Evolutionary conservation across 2,329 filamentous ascomycete genomes (phyloP), one percentile per base, ranked within the genome.

Genomic region (Hypoxylon sp.): DNA sequence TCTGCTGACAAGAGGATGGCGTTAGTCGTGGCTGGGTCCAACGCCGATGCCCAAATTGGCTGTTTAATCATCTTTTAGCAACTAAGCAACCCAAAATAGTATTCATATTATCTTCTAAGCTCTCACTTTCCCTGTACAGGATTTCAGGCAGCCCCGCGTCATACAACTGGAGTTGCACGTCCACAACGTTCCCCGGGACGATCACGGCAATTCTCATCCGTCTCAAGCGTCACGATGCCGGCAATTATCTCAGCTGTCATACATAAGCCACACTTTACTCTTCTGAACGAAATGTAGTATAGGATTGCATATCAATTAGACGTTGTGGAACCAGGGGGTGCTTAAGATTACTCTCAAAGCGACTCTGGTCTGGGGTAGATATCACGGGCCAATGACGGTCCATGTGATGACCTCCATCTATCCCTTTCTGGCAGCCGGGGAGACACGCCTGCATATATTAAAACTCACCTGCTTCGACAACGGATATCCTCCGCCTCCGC

Each of bases 101-200:
- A 62, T 27, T 24, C 44, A 27, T 42, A 29, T 39, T 27, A 29
- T 60, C 15, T 31, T 39, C 21, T 37, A 11, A 47, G 52, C 6
- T 42, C 29, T 21, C 47, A 8, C 31, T 54, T 52, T 39, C 42
- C 32, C 2, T 31, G 19, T 50, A 29, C 44, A 37, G 54, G 17
- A 31, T 6, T 57, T 59, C 50, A 67, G 65, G 54, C 32, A 46
- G 65, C 65, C 65, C 60, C 65, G 37, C 7, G n/a, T 50, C 24
- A 35, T 44, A 15, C 37, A 32, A 17, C 39, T 53, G 29, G n/a
- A 35, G 5, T 53, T 17, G 11, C 17, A 29, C 37, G 15, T 32
- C 44, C 32, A 39, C 50, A 47, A 35, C 10, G 6, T 48, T 48
- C 13, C 31, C 21, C 35, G 44, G 47, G n/a, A 31, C 35, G 44